Percentiles rank a stretch among this genome's conserved stretches.
These are phyloP conservation scores for Gossypium schwendimanii DNA, from an alignment of 441 rosid genomes.

Conservation along the genomic window DNA sequence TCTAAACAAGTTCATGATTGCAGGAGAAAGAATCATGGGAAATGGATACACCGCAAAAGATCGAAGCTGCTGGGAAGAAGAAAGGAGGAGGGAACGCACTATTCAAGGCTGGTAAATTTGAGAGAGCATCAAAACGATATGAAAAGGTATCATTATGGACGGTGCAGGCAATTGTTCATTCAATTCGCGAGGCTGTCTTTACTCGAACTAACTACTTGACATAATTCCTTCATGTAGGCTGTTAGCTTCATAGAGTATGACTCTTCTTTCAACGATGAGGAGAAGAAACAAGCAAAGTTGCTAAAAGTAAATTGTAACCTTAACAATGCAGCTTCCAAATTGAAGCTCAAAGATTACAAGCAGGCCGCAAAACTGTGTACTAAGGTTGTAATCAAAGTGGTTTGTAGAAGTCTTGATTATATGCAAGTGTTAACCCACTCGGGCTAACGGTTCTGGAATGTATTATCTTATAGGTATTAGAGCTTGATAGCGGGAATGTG, in stretches of 20 bases:
- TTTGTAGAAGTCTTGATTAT: not conserved
- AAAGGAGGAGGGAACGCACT: slow-evolving; percentile 73
- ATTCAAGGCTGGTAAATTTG: slow-evolving; percentile 63
- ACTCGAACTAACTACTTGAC: not conserved
- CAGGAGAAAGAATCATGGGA: slow-evolving; percentile 92
- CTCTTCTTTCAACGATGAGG: slow-evolving; percentile 61
- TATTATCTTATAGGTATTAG: slow-evolving; percentile 44
- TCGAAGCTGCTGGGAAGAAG: slow-evolving; percentile 73
- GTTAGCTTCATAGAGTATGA: slow-evolving; percentile 61
- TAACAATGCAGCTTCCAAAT: slow-evolving; percentile 69
- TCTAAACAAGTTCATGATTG: not conserved
- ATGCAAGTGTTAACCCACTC: not conserved
- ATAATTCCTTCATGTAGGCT: slow-evolving; percentile 32
- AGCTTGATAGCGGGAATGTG: slow-evolving; percentile 54
- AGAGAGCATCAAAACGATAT: slow-evolving; percentile 63
- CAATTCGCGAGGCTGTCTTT: not conserved
- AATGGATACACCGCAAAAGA: slow-evolving; percentile 68
- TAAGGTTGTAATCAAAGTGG: slow-evolving; percentile 32
- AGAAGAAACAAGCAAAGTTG: slow-evolving; percentile 54
- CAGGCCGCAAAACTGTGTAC: slow-evolving; percentile 71
- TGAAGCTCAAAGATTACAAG: slow-evolving; percentile 62
- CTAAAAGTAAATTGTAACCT: slow-evolving; percentile 65
- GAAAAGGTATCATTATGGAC: slow-evolving; percentile 42
- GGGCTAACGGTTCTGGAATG: not conserved
- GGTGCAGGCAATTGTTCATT: slow-evolving; percentile 19